These are phyloP conservation scores for Tolypocladium album DNA, from an alignment of 2,329 filamentous ascomycete genomes.

Conservation along the genomic window DNA sequence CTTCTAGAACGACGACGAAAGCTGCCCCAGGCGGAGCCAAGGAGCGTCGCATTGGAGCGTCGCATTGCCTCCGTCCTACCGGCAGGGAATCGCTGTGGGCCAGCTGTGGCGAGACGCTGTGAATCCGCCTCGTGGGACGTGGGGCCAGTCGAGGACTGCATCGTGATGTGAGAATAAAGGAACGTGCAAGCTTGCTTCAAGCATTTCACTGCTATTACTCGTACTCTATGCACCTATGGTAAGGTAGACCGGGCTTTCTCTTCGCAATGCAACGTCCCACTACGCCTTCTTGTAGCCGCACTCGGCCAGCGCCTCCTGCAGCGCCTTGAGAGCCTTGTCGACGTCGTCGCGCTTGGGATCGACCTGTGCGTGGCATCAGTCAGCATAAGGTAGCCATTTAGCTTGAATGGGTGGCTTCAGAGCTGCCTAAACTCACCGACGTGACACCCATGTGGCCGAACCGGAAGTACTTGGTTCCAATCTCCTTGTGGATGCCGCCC, in stretches of 20 bases:
- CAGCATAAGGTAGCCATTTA: not conserved
- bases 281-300: conserved; percentile 49
- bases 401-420: too few relatives aligned
- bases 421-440: conserved; percentile 48
- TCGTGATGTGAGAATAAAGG: not conserved
- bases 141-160: not conserved
- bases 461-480: conserved; percentile 84
- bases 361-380: conserved; percentile 31
- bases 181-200: not conserved
- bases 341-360: conserved; percentile 73
- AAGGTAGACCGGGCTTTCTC: not conserved
- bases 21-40: not conserved
- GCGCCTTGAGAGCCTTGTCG: conserved; percentile 68
- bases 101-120: not conserved
- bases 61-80: not conserved
- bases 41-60: not conserved
- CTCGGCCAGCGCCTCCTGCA: conserved; percentile 66
- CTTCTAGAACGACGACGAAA: not conserved
- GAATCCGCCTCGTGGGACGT: not conserved
- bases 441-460: conserved; percentile 98
- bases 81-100: not conserved
- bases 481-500: conserved; percentile 91
- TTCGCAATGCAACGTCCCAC: not conserved
- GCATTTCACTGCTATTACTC: not conserved
- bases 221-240: not conserved